Conservation (phyloP, 2,329 filamentous ascomycete species). For the Aspergillus tanneri region DNA sequence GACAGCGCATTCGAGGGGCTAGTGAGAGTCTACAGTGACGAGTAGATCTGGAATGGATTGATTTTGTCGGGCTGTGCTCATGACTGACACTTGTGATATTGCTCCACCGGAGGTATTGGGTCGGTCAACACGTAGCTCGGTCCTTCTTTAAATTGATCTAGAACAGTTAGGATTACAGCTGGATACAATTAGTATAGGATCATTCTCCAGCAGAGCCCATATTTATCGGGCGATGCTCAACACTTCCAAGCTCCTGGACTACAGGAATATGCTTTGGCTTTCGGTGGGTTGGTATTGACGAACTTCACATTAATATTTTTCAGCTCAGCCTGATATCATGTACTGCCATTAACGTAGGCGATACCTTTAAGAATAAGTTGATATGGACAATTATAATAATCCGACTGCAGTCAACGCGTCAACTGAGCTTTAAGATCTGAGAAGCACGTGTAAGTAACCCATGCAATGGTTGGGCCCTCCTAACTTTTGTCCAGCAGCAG, state of each 20-base stretch:
- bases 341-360: slow-evolving; percentile 42
- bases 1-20: background rate
- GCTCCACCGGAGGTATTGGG: too few relatives aligned
- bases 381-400: background rate
- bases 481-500: slow-evolving; percentile 7
- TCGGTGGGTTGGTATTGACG: too few relatives aligned
- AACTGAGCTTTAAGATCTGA: slow-evolving; percentile 28
- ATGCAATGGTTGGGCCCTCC: background rate
- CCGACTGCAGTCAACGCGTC: slow-evolving; percentile 32
- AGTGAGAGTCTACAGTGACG: background rate
- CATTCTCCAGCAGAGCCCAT: too few relatives aligned
- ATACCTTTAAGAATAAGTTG: background rate
- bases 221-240: too few relatives aligned
- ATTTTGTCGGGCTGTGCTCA: too few relatives aligned
- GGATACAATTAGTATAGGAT: too few relatives aligned
- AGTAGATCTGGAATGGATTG: background rate
- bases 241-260: too few relatives aligned
- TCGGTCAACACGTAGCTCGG: too few relatives aligned
- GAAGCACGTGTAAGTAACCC: slow-evolving; percentile 26
- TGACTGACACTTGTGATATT: too few relatives aligned
- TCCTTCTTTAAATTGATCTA: too few relatives aligned
- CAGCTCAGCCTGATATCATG: slow-evolving; percentile 36
- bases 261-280: slow-evolving; percentile 38
- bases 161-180: too few relatives aligned
- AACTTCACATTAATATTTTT: too few relatives aligned